Base-by-base conservation (phyloP, 2,329 filamentous ascomycete species). In the Nemania serpens region DNA sequence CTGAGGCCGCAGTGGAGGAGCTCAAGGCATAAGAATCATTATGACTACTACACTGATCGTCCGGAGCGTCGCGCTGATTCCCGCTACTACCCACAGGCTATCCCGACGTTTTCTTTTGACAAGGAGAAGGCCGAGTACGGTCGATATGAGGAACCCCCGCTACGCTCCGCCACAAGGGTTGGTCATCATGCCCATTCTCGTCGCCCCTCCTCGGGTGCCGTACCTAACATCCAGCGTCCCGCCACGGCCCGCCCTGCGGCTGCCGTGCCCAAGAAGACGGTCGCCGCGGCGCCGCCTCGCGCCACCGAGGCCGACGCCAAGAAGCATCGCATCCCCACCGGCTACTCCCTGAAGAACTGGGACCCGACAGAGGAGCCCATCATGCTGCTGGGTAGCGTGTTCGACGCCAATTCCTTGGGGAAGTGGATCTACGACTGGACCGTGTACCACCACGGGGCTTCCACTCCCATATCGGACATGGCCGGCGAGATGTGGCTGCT, bases 371-470 rank as follows among this genome's bases (percentile, higher is more conserved):
- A 98, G 80, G 88, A 93, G 69, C 95, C 95, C 53, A 97, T 99
- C 74, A 88, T 97, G 74, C 85, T 99, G 25, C 84, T 98, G 20
- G 95, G 95, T 52, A 96, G 91, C 73, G 95, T 98, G 58, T 98
- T 98, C 73, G 95, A 98, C 74, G 91, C 94, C 73, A 97, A 98
- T 83, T 97, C 92, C 25, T 84, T 99, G 33, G 95, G 95, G 72
- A 97, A 97, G 79, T 99, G 95, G 95, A 96, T 99, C 73, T 99
- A 97, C 78, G 95, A 98, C 82, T 99, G 95, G 95, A 97, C 95
- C 17, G 91, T 97, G 66, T 97, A 91, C 80, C 88, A 90, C 75
- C 88, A 96, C 68, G 91, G 91, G 39, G 86, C 92, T 13, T 85
- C 86, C 42, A 92, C 90, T 11, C 91, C 93, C 52, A 91, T 97